Percentiles rank a stretch among this genome's conserved stretches.
Evolutionary conservation across 257 asterid genomes (phyloP).

Genomic region (Solanum appendiculatum): DNA sequence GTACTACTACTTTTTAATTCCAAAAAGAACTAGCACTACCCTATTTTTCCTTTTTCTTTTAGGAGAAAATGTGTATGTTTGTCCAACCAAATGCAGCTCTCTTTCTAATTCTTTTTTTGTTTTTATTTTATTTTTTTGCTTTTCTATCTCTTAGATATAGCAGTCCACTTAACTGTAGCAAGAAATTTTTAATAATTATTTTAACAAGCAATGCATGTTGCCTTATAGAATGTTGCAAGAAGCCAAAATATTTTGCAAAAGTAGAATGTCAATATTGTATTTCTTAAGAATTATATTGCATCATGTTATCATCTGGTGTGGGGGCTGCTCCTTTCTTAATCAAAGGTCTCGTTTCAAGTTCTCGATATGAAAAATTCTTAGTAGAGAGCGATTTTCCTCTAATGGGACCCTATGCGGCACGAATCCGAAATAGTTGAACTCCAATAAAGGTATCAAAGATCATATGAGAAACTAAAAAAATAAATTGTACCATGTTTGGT

Average conservation of each 20-base stretch:
- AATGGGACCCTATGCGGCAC: rapidly evolving
- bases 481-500: too few species aligned
- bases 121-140: background rate
- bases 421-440: too few species aligned
- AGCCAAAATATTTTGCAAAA: background rate
- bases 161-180: background rate
- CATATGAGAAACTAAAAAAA: rapidly evolving
- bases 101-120: too few species aligned
- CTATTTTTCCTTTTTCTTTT: too few species aligned
- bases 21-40: too few species aligned
- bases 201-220: background rate
- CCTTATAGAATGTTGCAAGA: background rate
- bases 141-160: background rate
- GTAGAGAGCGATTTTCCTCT: too few species aligned
- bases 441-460: too few species aligned
- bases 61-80: too few species aligned
- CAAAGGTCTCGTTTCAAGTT: too few species aligned
- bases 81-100: too few species aligned
- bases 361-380: too few species aligned
- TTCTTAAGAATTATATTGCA: background rate
- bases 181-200: background rate
- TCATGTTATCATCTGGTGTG: rapidly evolving
- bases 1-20: too few species aligned
- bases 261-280: background rate
- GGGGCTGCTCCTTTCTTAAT: rapidly evolving